These are phyloP conservation scores for Sarocladium kiliense DNA, from an alignment of 2,329 filamentous ascomycete genomes.

Conservation along the genomic window DNA sequence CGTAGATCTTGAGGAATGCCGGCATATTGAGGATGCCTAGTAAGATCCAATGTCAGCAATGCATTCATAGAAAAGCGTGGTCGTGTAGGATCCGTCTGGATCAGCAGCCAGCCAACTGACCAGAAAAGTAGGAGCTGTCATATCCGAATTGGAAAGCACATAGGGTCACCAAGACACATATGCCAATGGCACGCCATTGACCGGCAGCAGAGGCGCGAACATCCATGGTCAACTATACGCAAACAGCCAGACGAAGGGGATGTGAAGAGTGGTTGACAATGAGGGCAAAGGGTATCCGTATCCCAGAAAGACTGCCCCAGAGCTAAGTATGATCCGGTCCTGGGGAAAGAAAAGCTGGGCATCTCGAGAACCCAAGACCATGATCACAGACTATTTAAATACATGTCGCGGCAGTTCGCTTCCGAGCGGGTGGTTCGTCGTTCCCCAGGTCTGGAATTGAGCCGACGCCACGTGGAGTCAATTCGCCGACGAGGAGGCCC, in stretches of 20 bases:
- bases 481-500: background rate
- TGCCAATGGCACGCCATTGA: slow-evolving; percentile 2
- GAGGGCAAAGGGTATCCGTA: no score
- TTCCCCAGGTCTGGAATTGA: background rate
- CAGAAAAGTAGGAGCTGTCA: slow-evolving; percentile 1
- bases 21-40: background rate
- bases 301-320: background rate
- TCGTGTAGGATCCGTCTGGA: no score
- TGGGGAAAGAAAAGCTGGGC: no score
- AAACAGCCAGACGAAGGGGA: background rate
- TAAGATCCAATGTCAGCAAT: background rate
- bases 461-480: background rate
- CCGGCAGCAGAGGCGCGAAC: background rate
- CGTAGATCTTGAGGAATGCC: background rate
- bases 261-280: background rate
- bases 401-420: background rate
- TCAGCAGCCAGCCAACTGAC: background rate
- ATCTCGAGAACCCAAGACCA: no score
- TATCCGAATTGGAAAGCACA: slow-evolving; percentile 2
- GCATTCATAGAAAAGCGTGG: no score
- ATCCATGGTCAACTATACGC: background rate
- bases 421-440: background rate
- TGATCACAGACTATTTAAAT: background rate
- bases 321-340: background rate
- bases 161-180: background rate